phyloP scores from a whole-genome alignment of 441 rosid species.

The Adansonia gregorii region DNA sequence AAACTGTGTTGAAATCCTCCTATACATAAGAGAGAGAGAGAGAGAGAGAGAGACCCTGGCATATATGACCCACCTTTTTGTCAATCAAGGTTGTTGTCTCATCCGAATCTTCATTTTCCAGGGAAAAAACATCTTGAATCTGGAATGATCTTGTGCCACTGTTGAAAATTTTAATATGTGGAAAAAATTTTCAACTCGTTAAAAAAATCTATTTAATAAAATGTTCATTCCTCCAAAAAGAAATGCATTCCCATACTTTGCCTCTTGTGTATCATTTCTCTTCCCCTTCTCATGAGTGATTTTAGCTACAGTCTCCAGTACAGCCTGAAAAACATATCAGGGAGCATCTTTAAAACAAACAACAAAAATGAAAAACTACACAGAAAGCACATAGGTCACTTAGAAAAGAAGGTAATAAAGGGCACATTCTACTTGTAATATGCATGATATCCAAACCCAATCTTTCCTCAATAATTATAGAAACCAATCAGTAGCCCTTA shows the following conservation, averaged over 20 bases:
- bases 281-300: conserved; percentile 81
- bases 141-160: conserved; percentile 86
- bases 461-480: background rate
- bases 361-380: background rate
- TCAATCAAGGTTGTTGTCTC: conserved; percentile 86
- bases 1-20: background rate
- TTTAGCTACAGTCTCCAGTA: conserved; percentile 91
- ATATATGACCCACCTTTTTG: conserved; percentile 63
- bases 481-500: conserved; percentile 1
- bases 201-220: background rate
- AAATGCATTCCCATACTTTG: conserved; percentile 53
- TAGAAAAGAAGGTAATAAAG: background rate
- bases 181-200: background rate
- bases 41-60: background rate
- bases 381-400: background rate
- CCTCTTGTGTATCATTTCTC: conserved; percentile 77
- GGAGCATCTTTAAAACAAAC: conserved; percentile 19
- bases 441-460: conserved; percentile 15
- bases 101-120: conserved; percentile 94
- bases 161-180: conserved; percentile 16
- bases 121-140: conserved; percentile 85
- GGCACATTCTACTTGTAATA: background rate
- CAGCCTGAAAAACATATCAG: conserved; percentile 64
- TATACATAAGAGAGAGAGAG: background rate
- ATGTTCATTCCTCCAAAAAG: conserved; percentile 16